Evolutionary conservation across 768 basidiomycete genomes (phyloP).

Genomic region (Boletellus ananas): DNA sequence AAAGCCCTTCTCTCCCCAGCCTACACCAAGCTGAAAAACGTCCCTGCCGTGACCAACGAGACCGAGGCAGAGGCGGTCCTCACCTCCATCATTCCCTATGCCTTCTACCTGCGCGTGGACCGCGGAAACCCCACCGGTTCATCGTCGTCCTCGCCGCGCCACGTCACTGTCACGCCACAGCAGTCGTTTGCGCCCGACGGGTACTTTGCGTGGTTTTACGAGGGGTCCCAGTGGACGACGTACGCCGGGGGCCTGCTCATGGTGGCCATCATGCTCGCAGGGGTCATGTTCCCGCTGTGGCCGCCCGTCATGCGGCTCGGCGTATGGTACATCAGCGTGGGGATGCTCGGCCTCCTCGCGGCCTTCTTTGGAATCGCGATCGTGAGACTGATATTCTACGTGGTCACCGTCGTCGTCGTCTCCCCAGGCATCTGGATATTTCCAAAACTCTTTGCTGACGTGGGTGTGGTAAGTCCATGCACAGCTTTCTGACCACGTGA

Average conservation of each 20-base stretch:
- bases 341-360: constrained; percentile 81
- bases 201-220: constrained; percentile 97
- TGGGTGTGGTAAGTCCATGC: constrained; percentile 81
- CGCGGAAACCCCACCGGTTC: constrained; percentile 52
- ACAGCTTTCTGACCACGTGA: background rate
- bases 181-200: constrained; percentile 74
- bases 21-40: constrained; percentile 84
- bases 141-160: constrained; percentile 70
- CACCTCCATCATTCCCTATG: constrained; percentile 67
- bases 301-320: constrained; percentile 88
- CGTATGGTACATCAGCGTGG: constrained; percentile 93
- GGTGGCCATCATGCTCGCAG: constrained; percentile 91
- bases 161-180: constrained; percentile 65
- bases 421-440: constrained; percentile 98
- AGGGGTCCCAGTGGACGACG: constrained; percentile 90
- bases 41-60: constrained; percentile 70
- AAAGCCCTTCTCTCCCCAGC: constrained; percentile 90
- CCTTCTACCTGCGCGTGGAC: constrained; percentile 92
- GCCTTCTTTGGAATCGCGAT: constrained; percentile 90
- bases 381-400: constrained; percentile 88
- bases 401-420: constrained; percentile 82
- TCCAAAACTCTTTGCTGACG: constrained; percentile 96
- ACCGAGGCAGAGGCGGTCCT: constrained; percentile 69
- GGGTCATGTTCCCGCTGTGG: constrained; percentile 99
- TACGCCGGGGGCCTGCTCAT: constrained; percentile 87